Conservation (phyloP, 768 basidiomycete genomes). For the Rhizopogon vesiculosus region DNA sequence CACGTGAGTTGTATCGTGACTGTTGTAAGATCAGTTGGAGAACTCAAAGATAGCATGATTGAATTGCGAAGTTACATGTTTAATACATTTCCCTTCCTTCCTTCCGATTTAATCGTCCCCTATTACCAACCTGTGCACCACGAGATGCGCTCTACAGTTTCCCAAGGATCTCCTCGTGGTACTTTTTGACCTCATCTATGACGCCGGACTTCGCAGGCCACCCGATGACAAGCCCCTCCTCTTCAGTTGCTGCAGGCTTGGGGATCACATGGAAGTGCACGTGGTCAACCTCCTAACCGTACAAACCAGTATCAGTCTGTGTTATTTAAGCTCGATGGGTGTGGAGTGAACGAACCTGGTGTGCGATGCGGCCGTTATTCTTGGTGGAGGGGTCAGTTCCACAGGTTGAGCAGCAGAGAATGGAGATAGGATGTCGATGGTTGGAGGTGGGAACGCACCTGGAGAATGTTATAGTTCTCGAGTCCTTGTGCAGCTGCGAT, state of each 20-base stretch:
- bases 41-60: neutral
- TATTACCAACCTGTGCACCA: neutral
- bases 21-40: neutral
- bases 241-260: slow-evolving; percentile 60
- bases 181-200: slow-evolving; percentile 19
- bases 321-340: neutral
- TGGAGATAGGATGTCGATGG: neutral
- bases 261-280: slow-evolving; percentile 96
- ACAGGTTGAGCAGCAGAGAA: neutral
- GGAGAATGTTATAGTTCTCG: slow-evolving; percentile 85
- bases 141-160: slow-evolving; percentile 8
- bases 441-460: slow-evolving; percentile 30
- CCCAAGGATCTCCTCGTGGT: slow-evolving; percentile 11
- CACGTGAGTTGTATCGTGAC: neutral
- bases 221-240: slow-evolving; percentile 73
- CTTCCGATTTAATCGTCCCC: neutral
- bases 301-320: neutral
- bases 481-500: slow-evolving; percentile 71
- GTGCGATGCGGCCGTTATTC: slow-evolving; percentile 69
- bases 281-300: slow-evolving; percentile 64
- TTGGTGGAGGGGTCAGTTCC: slow-evolving; percentile 14
- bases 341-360: slow-evolving; percentile 36
- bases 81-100: neutral
- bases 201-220: slow-evolving; percentile 44
- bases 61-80: neutral